These are phyloP conservation scores for Dalechampia spathulata DNA, from an alignment of 441 rosid genomes.

Conservation along the genomic window DNA sequence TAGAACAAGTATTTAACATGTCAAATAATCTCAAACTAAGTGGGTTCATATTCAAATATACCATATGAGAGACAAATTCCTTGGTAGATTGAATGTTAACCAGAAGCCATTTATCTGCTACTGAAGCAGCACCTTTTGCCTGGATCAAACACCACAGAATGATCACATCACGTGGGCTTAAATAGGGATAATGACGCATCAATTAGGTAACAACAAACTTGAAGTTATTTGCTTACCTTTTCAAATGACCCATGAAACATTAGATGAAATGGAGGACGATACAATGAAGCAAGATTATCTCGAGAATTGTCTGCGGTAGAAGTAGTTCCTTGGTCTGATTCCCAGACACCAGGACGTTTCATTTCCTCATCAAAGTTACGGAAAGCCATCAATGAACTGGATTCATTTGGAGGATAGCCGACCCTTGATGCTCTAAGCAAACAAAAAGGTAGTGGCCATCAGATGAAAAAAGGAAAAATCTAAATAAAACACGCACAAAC, in stretches of 20 bases:
- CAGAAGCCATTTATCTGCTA: constrained; percentile 85
- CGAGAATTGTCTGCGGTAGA: constrained; percentile 58
- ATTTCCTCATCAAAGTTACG: constrained; percentile 88
- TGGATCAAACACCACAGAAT: constrained; percentile 19
- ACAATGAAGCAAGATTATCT: constrained; percentile 84
- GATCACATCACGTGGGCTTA: constrained; percentile 1
- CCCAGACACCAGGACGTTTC: constrained; percentile 90
- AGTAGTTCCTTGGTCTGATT: constrained; percentile 64
- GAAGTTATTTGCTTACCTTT: constrained; percentile 38
- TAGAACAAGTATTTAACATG: constrained; percentile 3
- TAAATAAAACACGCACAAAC: neutral
- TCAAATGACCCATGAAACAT: constrained; percentile 90
- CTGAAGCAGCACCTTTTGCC: constrained; percentile 74
- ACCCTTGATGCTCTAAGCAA: constrained; percentile 41
- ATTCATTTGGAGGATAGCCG: constrained; percentile 40
- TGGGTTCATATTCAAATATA: constrained; percentile 17
- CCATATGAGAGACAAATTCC: constrained; percentile 98
- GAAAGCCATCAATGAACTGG: constrained; percentile 66
- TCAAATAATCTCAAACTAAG: constrained; percentile 3
- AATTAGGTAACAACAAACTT: neutral
- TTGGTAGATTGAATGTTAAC: constrained; percentile 85
- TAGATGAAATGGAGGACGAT: constrained; percentile 84
- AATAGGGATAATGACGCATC: neutral
- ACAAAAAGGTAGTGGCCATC: neutral
- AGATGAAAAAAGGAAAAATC: constrained; percentile 5